Base-by-base conservation (phyloP, 352 stramenopile species). In the Saprolegnia parasitica region DNA sequence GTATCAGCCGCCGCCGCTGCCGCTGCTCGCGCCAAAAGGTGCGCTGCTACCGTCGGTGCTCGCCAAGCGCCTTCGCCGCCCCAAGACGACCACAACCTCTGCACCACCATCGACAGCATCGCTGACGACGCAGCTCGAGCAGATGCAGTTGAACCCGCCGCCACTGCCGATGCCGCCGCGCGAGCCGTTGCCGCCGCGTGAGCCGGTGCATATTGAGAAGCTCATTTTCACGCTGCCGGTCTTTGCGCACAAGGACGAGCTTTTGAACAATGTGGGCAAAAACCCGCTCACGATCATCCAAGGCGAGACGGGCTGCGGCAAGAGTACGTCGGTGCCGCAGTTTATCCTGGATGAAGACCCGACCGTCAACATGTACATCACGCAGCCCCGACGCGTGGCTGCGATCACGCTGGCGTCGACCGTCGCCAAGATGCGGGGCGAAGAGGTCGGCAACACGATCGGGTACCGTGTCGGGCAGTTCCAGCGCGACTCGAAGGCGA, bases 291-390 rank as follows among this genome's bases (percentile, higher is more conserved):
- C 90, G 9, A 95, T 98, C 52, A 96, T 97, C 49, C 89, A 97
- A 76, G 92, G 91, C 3, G 92, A 98, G 67, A 97, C 89, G 32
- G 96, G 97, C 5, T 99, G 96, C 73, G 97, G 97, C n/a, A 99
- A 99, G 78, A 97, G 81, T 67, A 98, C 88, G 9, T 89, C 93
- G 8, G 88, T 99, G 5, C 96, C 96, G 23, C 82, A 97, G 56
- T 98, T 99, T 74, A 74, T 99, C 21, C 79, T 98, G 9, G 83
- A 97, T 71, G 74, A 82, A 6, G 26, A 57, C 42, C 29, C 72
- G 26, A 77, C 81, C 8, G 78, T 95, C 18, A 98, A 98, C 67
- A 96, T 98, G 57, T 98, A 98, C 52, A 88, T 98, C 39, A 98
- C 92, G 10, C 96, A 99, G 72, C 96, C 95, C 5, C 83, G 94